Evolutionary conservation across 805 yeast species (phyloP).

Genomic region (Barnettozyma wickerhamii): DNA sequence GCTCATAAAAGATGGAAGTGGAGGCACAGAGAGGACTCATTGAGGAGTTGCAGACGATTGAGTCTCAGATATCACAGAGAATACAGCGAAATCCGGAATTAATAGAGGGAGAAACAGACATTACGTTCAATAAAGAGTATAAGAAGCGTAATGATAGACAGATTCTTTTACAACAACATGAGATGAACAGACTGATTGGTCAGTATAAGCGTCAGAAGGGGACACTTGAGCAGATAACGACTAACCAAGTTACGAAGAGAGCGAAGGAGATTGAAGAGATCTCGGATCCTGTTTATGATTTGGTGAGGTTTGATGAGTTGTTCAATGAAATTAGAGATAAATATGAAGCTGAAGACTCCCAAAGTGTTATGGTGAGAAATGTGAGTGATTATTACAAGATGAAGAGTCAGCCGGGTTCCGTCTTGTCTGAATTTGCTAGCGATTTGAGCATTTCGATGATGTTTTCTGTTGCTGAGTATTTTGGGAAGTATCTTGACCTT

Average conservation of each 20-base stretch:
- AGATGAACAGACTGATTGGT: conserved; percentile 47
- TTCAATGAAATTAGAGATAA: conserved; percentile 29
- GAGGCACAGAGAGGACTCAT: conserved; percentile 37
- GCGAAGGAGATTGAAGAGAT: conserved; percentile 10
- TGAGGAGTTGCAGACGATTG: conserved; percentile 72
- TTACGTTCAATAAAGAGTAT: conserved; percentile 24
- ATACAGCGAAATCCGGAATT: conserved; percentile 57
- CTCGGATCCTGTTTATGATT: conserved; percentile 24
- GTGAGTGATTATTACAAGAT: conserved; percentile 16
- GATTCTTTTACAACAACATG: conserved; percentile 61
- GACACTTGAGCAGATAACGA: not conserved
- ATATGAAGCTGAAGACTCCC: conserved; percentile 23
- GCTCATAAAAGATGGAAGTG: conserved; percentile 24
- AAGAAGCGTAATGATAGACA: conserved; percentile 46
- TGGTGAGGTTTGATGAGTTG: conserved; percentile 35
- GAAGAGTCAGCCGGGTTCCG: conserved; percentile 18
- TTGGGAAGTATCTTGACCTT: conserved; percentile 64
- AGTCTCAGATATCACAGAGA: conserved; percentile 59
- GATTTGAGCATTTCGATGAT: conserved; percentile 43
- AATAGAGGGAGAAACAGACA: conserved; percentile 18
- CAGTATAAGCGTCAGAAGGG: conserved; percentile 37
- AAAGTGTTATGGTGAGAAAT: conserved; percentile 18
- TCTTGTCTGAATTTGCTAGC: conserved; percentile 47
- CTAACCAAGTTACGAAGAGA: not conserved
- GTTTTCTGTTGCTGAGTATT: conserved; percentile 57